phyloP scores from a whole-genome alignment of 1,284 basidiomycete species.

The Gastroboletus turbinatus region DNA sequence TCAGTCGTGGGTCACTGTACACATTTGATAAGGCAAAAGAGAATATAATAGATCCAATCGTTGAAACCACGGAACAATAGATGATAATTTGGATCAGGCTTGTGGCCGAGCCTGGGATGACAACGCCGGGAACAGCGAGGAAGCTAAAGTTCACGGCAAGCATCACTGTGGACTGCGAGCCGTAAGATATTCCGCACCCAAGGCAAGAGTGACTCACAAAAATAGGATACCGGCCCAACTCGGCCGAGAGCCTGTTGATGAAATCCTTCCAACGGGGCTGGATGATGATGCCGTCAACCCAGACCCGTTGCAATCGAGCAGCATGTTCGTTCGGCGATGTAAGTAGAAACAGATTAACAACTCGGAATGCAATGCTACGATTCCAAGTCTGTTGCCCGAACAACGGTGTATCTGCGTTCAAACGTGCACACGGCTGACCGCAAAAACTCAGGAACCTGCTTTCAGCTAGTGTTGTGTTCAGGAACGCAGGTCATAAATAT shows the following conservation, averaged over 20 bases:
- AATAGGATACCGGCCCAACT: slow-evolving; percentile 53
- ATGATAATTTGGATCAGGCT: slow-evolving; percentile 7
- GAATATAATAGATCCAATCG: slow-evolving; percentile 13
- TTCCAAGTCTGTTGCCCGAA: slow-evolving; percentile 13
- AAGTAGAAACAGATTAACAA: slow-evolving; percentile 11
- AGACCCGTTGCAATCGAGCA: slow-evolving; percentile 19
- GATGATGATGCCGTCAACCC: slow-evolving; percentile 24
- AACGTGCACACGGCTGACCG: slow-evolving; percentile 12
- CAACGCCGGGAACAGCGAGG: slow-evolving; percentile 16
- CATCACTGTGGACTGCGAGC: slow-evolving; percentile 22
- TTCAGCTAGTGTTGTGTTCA: slow-evolving; percentile 7
- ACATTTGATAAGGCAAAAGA: slow-evolving; percentile 11
- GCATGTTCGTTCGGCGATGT: slow-evolving; percentile 12
- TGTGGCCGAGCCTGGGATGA: background rate
- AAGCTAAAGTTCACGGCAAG: slow-evolving; percentile 17
- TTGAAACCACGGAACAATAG: slow-evolving; percentile 12
- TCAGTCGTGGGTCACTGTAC: slow-evolving; percentile 13
- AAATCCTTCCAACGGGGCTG: slow-evolving; percentile 33
- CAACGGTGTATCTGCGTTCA: slow-evolving; percentile 14
- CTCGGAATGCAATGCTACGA: background rate
- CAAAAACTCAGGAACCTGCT: slow-evolving; percentile 13
- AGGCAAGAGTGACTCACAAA: slow-evolving; percentile 38
- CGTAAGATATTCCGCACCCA: background rate
- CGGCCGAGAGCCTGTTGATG: slow-evolving; percentile 31
- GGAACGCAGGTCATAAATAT: background rate